Percentiles rank a stretch among this genome's conserved stretches.
Evolutionary conservation across 2,329 filamentous ascomycete species (phyloP).

Genomic region (Fusarium sarcochroum): DNA sequence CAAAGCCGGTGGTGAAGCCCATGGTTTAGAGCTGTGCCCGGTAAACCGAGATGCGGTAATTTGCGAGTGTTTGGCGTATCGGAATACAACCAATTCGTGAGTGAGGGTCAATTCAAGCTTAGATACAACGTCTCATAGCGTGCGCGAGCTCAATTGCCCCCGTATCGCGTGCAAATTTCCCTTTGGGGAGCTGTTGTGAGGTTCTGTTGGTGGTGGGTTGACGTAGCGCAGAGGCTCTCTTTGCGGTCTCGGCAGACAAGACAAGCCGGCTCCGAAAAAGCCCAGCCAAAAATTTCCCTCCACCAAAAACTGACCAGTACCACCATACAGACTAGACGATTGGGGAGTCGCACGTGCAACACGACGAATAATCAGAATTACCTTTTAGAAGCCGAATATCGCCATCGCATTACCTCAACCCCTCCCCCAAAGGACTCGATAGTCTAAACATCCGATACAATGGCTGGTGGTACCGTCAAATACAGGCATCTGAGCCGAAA

Average conservation of each 20-base stretch:
- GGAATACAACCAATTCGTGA: constrained; percentile 39
- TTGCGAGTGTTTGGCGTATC: constrained; percentile 39
- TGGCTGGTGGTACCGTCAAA: constrained; percentile 90
- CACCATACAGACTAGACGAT: constrained; percentile 21
- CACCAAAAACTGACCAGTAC: constrained; percentile 44
- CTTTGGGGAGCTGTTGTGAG: constrained; percentile 36
- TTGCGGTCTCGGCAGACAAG: constrained; percentile 44
- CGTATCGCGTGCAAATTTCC: constrained; percentile 34
- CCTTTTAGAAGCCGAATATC: constrained; percentile 1
- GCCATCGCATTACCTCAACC: neutral
- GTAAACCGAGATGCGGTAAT: constrained; percentile 51
- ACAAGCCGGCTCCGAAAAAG: constrained; percentile 50
- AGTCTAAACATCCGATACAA: constrained; percentile 56
- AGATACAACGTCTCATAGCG: constrained; percentile 53
- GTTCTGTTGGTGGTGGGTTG: constrained; percentile 49
- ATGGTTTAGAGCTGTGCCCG: constrained; percentile 61
- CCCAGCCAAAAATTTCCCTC: constrained; percentile 53
- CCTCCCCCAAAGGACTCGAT: neutral
- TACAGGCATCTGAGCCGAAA: constrained; percentile 90
- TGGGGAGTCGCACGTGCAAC: constrained; percentile 29
- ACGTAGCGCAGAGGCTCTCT: constrained; percentile 47
- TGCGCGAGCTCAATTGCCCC: constrained; percentile 49
- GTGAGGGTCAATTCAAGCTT: constrained; percentile 37
- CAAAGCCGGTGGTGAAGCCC: constrained; percentile 83
- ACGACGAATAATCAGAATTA: constrained; percentile 13